Evolutionary conservation across 768 basidiomycete genomes (phyloP), one percentile per base, ranked within the genome.

Genomic region (Russula earlei): DNA sequence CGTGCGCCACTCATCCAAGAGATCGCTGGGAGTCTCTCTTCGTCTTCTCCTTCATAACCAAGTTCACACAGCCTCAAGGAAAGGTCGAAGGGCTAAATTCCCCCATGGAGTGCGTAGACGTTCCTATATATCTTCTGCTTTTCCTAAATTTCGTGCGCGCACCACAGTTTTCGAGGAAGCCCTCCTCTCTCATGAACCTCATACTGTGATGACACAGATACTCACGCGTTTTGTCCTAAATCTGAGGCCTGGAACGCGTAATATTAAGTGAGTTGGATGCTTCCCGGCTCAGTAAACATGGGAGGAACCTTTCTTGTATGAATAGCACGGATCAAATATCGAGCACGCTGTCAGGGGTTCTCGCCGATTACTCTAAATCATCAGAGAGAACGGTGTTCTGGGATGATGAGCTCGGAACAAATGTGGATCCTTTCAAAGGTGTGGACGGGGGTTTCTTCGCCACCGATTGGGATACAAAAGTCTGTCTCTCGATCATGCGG

Each of bases 21-120:
- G 84, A 85, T 72, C 85, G 85, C 70, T 92, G 90, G 90, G 90
- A 92, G 72, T 81, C 84, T 5, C 71, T 88, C 62, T 91, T 90
- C 70, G 80, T 92, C 36, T 92, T 89, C 69, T 79, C 83, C 29
- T 92, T 92, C 73, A 83, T 92, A 61, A 82, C 79, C 74, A 87
- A 80, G 70, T 92, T 88, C 74, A 88, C 87, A 22, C 74, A 78
- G 69, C 73, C 91, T 63, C 81, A 79, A 62, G 74, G 75, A 56
- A 89, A 87, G 71, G 75, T 87, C 37, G 86, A 88, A 69, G 87
- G 89, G 54, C 71, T 91, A 56, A 82, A 90, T 65, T 78, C 82
- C 62, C 80, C 86, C 46, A 84, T 85, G 83, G 87, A 91, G 90
- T 92, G 71, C 73, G 89, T 80, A 55, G 56, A 57, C 38, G 52